Evolutionary conservation across 768 basidiomycete genomes (phyloP).

Genomic region (Kwoniella mangroviensis): DNA sequence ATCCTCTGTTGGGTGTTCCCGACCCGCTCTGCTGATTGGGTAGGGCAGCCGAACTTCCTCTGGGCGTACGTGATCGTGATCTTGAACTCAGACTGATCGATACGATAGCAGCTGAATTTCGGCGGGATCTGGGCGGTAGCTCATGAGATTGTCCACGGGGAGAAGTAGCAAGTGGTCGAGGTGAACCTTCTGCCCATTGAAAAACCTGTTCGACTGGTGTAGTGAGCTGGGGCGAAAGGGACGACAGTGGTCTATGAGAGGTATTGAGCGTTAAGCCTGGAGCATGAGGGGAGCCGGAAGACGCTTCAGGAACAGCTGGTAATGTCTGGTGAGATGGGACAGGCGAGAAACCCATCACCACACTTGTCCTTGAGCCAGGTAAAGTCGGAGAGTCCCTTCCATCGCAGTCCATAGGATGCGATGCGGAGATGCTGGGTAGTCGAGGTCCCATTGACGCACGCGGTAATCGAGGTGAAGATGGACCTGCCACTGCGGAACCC

Average conservation of each 20-base stretch:
- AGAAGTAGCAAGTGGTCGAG: conserved; percentile 22
- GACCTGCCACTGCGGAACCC: conserved; percentile 24
- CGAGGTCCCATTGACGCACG: conserved; percentile 28
- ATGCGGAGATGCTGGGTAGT: conserved; percentile 30
- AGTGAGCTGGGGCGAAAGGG: conserved; percentile 37
- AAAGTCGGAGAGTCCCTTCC: conserved; percentile 18
- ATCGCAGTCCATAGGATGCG: conserved; percentile 27
- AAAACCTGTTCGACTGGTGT: conserved; percentile 42
- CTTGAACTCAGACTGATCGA: conserved; percentile 47
- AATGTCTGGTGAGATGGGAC: conserved; percentile 18
- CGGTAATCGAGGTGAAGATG: conserved; percentile 37
- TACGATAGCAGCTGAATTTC: conserved; percentile 51
- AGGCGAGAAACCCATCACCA: conserved; percentile 37
- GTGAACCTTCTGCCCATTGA: conserved; percentile 27
- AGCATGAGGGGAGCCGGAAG: conserved; percentile 17
- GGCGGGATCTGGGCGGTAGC: conserved; percentile 34
- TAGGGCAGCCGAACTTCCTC: conserved; percentile 35
- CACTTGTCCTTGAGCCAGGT: conserved; percentile 23
- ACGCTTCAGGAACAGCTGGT: conserved; percentile 18
- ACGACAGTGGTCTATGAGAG: conserved; percentile 22
- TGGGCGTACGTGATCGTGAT: conserved; percentile 46
- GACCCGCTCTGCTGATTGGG: conserved; percentile 36
- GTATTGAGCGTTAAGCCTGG: conserved; percentile 29
- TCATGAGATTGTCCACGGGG: conserved; percentile 31
- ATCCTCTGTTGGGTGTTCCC: conserved; percentile 40